Percentiles rank a stretch among this genome's conserved stretches.
phyloP scores from a whole-genome alignment of 176 grass and related monocot genomes.

The Carex littledalei region DNA sequence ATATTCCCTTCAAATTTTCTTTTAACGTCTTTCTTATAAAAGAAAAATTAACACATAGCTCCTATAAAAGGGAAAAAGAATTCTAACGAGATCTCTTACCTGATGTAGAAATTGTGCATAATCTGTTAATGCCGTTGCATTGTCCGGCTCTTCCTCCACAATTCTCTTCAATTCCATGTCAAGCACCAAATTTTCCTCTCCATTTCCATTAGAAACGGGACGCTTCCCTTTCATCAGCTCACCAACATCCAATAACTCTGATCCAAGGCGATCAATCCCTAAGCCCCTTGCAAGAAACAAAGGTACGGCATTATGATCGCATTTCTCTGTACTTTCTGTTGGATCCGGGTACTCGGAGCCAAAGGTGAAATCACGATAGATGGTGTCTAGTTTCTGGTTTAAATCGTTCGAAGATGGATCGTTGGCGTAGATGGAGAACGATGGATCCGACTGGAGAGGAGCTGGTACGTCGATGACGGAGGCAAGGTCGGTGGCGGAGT shows the following conservation, averaged over 20 bases:
- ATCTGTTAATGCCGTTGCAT: slow-evolving; percentile 69
- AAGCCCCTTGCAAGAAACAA: slow-evolving; percentile 86
- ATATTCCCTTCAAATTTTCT: neutral
- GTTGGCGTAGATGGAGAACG: slow-evolving; percentile 54
- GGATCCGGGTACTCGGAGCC: neutral
- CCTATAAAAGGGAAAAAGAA: neutral
- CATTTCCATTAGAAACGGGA: slow-evolving; percentile 13
- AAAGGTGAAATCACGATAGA: neutral
- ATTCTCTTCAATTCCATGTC: slow-evolving; percentile 74
- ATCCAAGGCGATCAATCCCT: slow-evolving; percentile 79
- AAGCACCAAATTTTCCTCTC: slow-evolving; percentile 32
- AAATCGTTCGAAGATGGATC: neutral
- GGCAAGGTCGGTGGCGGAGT: slow-evolving; percentile 51
- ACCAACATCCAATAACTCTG: slow-evolving; percentile 41
- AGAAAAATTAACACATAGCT: neutral
- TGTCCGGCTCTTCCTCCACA: slow-evolving; percentile 71
- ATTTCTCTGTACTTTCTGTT: neutral
- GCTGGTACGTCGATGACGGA: neutral
- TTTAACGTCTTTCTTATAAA: neutral
- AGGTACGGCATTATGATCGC: slow-evolving; percentile 27
- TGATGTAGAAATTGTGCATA: slow-evolving; percentile 80
- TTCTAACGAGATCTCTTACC: slow-evolving; percentile 25
- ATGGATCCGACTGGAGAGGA: slow-evolving; percentile 47
- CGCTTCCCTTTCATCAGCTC: neutral
- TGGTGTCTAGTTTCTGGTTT: neutral